Evolutionary conservation across 1,284 basidiomycete species (phyloP).

Genomic region (Cystobasidium pallidum): DNA sequence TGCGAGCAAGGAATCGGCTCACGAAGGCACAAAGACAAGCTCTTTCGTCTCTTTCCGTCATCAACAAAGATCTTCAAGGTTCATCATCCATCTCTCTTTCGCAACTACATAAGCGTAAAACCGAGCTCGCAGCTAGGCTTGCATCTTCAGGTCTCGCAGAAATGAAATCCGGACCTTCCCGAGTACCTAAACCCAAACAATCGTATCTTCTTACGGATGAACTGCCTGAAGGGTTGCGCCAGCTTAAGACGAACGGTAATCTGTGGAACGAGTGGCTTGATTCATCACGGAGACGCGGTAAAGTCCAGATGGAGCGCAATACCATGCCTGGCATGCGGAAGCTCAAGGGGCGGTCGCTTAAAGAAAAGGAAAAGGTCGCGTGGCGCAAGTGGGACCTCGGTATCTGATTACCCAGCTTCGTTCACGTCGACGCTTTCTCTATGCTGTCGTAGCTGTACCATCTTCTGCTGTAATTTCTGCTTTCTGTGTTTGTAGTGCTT

Average conservation of each 20-base stretch:
- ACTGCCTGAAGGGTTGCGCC: conserved; percentile 79
- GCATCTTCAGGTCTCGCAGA: conserved; percentile 61
- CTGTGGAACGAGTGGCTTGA: conserved; percentile 53
- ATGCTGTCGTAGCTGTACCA: background rate
- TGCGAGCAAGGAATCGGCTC: conserved; percentile 60
- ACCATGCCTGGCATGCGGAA: conserved; percentile 34
- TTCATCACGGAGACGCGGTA: conserved; percentile 50
- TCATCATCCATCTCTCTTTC: conserved; percentile 57
- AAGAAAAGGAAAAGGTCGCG: conserved; percentile 32
- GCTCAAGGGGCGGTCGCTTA: conserved; percentile 28
- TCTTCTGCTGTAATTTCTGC: background rate
- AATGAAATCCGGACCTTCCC: conserved; percentile 72
- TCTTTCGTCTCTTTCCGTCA: conserved; percentile 63
- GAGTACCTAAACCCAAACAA: conserved; percentile 68
- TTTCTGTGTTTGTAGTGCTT: background rate
- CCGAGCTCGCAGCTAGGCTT: conserved; percentile 60
- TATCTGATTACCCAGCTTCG: background rate
- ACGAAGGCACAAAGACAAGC: conserved; percentile 57
- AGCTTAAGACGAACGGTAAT: conserved; percentile 65
- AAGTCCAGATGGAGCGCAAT: conserved; percentile 50
- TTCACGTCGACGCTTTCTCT: background rate
- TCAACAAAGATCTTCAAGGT: conserved; percentile 61
- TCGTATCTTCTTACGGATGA: conserved; percentile 92
- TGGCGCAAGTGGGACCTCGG: conserved; percentile 40
- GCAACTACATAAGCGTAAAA: conserved; percentile 60